Evolutionary conservation across 441 rosid genomes (phyloP).

Genomic region (Eugenia klotzschiana): DNA sequence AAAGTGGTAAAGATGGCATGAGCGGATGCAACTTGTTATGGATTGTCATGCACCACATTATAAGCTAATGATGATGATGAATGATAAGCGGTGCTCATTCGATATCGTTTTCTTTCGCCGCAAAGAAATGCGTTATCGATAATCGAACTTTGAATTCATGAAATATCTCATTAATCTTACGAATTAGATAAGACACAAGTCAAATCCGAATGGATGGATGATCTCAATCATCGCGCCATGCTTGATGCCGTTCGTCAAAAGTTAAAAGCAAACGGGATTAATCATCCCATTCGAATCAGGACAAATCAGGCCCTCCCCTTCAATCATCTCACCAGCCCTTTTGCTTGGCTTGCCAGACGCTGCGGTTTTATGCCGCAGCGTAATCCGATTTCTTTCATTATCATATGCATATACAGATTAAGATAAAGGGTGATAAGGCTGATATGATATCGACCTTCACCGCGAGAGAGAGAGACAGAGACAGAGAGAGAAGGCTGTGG

Average conservation of each 20-base stretch:
- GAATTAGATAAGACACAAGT: not conserved
- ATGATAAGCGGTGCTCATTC: not conserved
- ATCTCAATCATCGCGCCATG: not conserved
- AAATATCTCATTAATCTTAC: not conserved
- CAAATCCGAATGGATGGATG: not conserved
- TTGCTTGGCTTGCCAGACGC: not conserved
- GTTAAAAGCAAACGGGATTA: not conserved
- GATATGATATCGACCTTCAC: not conserved
- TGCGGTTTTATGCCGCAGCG: not conserved
- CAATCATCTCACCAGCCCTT: not conserved
- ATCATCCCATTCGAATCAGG: not conserved
- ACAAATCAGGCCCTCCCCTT: not conserved
- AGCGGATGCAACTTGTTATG: not conserved
- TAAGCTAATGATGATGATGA: not conserved
- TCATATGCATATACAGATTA: not conserved
- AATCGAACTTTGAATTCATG: not conserved
- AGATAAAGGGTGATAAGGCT: not conserved
- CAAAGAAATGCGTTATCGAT: not conserved
- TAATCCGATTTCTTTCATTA: not conserved
- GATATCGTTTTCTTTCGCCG: not conserved
- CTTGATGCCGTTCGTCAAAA: not conserved
- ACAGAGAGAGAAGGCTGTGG: not conserved
- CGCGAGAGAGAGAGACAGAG: not conserved
- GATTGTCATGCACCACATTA: not conserved
- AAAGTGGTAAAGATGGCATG: not conserved